These are phyloP conservation scores for Tricholomella constricta DNA, from an alignment of 768 basidiomycete species.

Conservation along the genomic window DNA sequence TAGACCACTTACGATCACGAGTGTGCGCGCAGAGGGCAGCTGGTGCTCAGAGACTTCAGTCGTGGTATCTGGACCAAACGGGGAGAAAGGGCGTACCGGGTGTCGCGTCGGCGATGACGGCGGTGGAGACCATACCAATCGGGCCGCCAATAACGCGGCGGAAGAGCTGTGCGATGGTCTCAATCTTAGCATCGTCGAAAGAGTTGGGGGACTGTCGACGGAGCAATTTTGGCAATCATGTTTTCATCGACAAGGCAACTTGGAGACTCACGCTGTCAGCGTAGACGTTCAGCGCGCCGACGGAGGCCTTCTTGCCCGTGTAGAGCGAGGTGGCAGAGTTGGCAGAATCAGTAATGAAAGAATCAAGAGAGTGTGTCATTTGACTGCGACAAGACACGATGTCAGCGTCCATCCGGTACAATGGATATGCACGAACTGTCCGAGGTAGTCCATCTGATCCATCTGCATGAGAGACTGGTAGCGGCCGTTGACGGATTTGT, in stretches of 20 bases:
- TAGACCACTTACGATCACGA: slow-evolving; percentile 37
- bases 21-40: slow-evolving; percentile 46
- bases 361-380: slow-evolving; percentile 51
- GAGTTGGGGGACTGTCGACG: slow-evolving; percentile 36
- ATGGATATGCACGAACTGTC: slow-evolving; percentile 33
- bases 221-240: not conserved
- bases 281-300: slow-evolving; percentile 43
- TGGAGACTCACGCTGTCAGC: slow-evolving; percentile 40
- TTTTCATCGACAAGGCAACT: not conserved
- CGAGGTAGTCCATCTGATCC: slow-evolving; percentile 48
- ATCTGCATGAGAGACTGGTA: slow-evolving; percentile 50
- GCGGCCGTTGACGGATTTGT: slow-evolving; percentile 48
- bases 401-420: not conserved
- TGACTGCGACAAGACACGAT: slow-evolving; percentile 29
- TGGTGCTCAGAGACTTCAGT: slow-evolving; percentile 6
- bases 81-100: slow-evolving; percentile 29
- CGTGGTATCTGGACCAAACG: not conserved
- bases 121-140: slow-evolving; percentile 48
- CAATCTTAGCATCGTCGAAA: slow-evolving; percentile 46
- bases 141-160: slow-evolving; percentile 40
- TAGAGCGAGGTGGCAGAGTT: slow-evolving; percentile 49
- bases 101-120: slow-evolving; percentile 45
- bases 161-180: slow-evolving; percentile 47
- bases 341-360: slow-evolving; percentile 50
- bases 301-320: slow-evolving; percentile 45